phyloP scores from a whole-genome alignment of 164 flowering plant species.

The Paratinospora sagittata region DNA sequence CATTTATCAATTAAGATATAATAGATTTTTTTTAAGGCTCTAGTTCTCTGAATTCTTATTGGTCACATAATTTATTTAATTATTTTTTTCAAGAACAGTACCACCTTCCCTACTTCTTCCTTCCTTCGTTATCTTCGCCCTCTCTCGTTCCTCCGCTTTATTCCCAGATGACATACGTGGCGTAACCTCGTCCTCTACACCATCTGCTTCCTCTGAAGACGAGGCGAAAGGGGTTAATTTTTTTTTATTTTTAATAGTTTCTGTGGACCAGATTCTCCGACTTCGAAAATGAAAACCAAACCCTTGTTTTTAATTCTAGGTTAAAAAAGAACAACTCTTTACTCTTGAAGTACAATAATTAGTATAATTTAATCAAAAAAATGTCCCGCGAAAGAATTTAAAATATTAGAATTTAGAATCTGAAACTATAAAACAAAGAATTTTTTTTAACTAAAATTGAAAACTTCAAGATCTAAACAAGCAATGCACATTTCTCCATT shows the following conservation, averaged over 20 bases:
- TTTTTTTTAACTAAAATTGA: not conserved
- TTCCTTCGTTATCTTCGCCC: constrained; percentile 26
- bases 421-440: too few relatives aligned
- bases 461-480: not conserved
- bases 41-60: not conserved
- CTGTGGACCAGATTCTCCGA: constrained; percentile 10
- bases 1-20: not conserved
- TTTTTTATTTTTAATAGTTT: not conserved
- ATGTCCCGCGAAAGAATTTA: not conserved
- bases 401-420: too few relatives aligned
- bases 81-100: not conserved
- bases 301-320: not conserved
- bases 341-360: not conserved
- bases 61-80: not conserved
- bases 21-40: not conserved
- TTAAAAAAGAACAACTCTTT: not conserved
- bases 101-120: too few relatives aligned
- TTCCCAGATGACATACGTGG: constrained; percentile 35
- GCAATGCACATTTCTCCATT: not conserved
- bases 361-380: not conserved
- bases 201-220: not conserved
- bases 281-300: too few relatives aligned
- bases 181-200: constrained; percentile 27
- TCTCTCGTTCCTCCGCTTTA: constrained; percentile 21
- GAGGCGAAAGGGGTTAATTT: not conserved